A percentile compares a stretch with the other conserved stretches of the same genome.
Conservation (phyloP, 140 eudicot species). For the Bidens hawaiensis region DNA sequence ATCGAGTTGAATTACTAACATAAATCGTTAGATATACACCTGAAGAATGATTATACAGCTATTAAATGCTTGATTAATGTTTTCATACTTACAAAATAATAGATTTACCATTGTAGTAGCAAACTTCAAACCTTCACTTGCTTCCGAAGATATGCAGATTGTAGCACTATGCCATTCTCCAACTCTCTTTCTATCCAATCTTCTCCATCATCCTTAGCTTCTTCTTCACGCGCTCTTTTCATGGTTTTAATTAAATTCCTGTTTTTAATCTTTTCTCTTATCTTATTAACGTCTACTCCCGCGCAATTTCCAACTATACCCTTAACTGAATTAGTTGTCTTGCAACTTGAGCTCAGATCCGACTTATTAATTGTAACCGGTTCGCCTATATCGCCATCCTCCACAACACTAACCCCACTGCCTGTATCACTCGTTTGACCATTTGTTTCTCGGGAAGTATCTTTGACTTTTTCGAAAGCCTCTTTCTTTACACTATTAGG, state of each 20-base stretch:
- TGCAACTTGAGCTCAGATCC: slow-evolving; percentile 30
- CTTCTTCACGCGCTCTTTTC: slow-evolving; percentile 24
- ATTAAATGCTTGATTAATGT: background rate
- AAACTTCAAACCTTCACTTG: slow-evolving; percentile 27
- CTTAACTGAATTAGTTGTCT: slow-evolving; percentile 27
- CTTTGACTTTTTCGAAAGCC: background rate
- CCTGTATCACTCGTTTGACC: slow-evolving; percentile 47
- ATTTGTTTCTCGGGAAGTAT: slow-evolving; percentile 15
- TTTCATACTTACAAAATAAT: slow-evolving; percentile 27
- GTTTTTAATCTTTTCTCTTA: slow-evolving; percentile 49
- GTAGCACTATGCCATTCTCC: slow-evolving; percentile 51
- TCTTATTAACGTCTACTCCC: slow-evolving; percentile 42
- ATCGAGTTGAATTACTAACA: background rate
- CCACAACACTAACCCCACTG: slow-evolving; percentile 55
- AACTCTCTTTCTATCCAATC: slow-evolving; percentile 66
- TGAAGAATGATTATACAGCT: background rate
- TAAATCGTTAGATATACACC: background rate
- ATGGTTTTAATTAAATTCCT: slow-evolving; percentile 27
- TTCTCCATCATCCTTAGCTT: slow-evolving; percentile 34
- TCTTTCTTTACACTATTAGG: slow-evolving; percentile 23
- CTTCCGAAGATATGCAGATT: slow-evolving; percentile 32
- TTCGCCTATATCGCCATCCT: slow-evolving; percentile 44
- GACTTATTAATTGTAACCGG: slow-evolving; percentile 34
- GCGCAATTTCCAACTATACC: slow-evolving; percentile 17
- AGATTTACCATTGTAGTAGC: slow-evolving; percentile 13